Evolutionary conservation across 441 rosid species (phyloP), one percentile per base, ranked within the genome.

Genomic region (Populus hybrid): DNA sequence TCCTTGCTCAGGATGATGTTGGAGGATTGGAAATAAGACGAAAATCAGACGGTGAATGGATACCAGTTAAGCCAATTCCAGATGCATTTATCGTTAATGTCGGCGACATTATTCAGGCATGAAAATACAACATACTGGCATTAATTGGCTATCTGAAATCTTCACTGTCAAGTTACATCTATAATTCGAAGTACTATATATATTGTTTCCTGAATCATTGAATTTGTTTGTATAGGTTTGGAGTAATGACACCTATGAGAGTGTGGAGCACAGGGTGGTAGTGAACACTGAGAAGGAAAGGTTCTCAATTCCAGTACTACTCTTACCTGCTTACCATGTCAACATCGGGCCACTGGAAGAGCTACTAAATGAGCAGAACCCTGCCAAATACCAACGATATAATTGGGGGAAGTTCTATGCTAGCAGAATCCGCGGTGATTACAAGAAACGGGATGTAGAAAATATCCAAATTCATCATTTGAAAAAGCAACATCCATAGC

Each of bases 231-330:
- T 75, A 63, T 34, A 92, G 97, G 90, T 89, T 61, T 73, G 87
- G 67, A 92, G 92, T 87, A 92, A 92, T 77, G 88, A 88, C 69
- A 77, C 63, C 16, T 92, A 88, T 86, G 88, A 84, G 84, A 92
- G 94, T 53, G 93, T 90, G 84, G 94, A 92, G 89, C 94, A 92
- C 23, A 84, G 91, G 76, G 97, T 89, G 84, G 83, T 87, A 4
- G 93, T 89, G 59, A 90, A 92, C 73, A 84, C 91, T 12, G 64
- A 67, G 5, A 73, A 80, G 32, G 94, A 92, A 70, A 82, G 97
- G 24, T 81, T 89, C 1, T 92, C 97, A 0, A 83, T 89, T 38
- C 89, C 94, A 21, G 88, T 86, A 78, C 89, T 90, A 77, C 86
- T 89, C 89, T 88, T 88, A 76, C 94, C 97, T n/a, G 86, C 85